These are phyloP conservation scores for Ogataea haglerorum DNA, from an alignment of 805 yeast species.

Conservation along the genomic window DNA sequence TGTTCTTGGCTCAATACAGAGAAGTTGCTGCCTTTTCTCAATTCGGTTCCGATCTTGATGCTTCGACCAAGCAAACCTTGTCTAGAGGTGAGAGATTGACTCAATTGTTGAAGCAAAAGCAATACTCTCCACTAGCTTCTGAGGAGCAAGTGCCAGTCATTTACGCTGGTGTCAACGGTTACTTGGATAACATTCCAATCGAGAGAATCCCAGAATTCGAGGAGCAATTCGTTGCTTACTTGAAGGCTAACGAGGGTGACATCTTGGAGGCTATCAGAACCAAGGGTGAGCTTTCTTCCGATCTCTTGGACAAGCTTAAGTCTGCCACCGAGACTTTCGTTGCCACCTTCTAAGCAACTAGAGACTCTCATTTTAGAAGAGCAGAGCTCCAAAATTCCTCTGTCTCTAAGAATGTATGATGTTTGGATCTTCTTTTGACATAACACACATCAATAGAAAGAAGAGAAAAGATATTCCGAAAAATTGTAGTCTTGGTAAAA, in stretches of 20 bases:
- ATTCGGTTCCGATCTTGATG: slow-evolving; percentile 99
- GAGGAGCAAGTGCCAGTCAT: slow-evolving; percentile 99
- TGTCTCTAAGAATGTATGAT: slow-evolving; percentile 19
- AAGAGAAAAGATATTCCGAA: slow-evolving; percentile 19
- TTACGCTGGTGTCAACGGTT: slow-evolving; percentile 99
- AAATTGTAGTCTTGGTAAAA: slow-evolving; percentile 5
- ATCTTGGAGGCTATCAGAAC: slow-evolving; percentile 80
- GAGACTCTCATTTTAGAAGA: slow-evolving; percentile 15
- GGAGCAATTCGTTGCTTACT: slow-evolving; percentile 85
- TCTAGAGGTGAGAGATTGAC: slow-evolving; percentile 99
- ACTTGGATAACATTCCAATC: slow-evolving; percentile 82
- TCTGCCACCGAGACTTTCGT: slow-evolving; percentile 88
- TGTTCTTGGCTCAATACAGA: slow-evolving; percentile 99
- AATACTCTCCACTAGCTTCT: slow-evolving; percentile 94
- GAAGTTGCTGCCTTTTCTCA: slow-evolving; percentile 99
- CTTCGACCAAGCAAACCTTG: slow-evolving; percentile 98
- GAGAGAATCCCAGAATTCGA: slow-evolving; percentile 89
- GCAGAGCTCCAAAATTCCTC: slow-evolving; percentile 9
- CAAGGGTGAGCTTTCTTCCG: slow-evolving; percentile 89
- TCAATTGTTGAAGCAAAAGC: slow-evolving; percentile 97
- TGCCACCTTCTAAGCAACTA: slow-evolving; percentile 67
- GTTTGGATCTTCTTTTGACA: slow-evolving; percentile 22
- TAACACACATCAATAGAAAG: slow-evolving; percentile 19
- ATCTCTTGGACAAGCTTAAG: slow-evolving; percentile 82
- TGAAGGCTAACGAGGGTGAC: slow-evolving; percentile 85